These are phyloP conservation scores for Yamadazyma triangularis DNA, from an alignment of 1,139 yeast species.

Conservation along the genomic window DNA sequence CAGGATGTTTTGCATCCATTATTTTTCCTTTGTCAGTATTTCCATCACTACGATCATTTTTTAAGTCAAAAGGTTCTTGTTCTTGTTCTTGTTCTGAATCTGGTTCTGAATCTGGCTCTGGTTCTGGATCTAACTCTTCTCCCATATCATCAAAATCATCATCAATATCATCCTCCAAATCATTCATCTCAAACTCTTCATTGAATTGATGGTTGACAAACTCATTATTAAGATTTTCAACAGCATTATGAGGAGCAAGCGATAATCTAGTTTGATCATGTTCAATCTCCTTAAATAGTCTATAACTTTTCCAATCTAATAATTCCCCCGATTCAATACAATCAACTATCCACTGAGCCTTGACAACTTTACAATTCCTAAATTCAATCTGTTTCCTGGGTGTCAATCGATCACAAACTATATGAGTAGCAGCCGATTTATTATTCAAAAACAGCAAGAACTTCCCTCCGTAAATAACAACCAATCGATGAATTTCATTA, in stretches of 20 bases:
- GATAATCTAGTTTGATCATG: conserved; percentile 46
- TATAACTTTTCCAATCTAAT: conserved; percentile 66
- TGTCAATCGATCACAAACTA: conserved; percentile 74
- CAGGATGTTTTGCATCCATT: conserved; percentile 70
- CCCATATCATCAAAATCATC: too few species aligned
- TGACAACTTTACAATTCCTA: conserved; percentile 67
- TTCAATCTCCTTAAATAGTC: conserved; percentile 48
- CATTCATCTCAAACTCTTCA: conserved; percentile 4
- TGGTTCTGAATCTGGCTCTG: conserved; percentile 5
- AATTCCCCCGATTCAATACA: conserved; percentile 45
- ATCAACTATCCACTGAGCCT: conserved; percentile 78
- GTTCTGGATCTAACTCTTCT: too few species aligned
- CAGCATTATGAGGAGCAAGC: conserved; percentile 9
- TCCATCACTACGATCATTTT: conserved; percentile 3
- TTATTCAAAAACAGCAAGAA: conserved; percentile 65
- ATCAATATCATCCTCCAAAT: too few species aligned
- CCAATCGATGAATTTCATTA: conserved; percentile 62
- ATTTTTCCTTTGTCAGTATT: conserved; percentile 5
- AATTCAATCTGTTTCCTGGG: conserved; percentile 69
- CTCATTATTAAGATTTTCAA: conserved; percentile 3
- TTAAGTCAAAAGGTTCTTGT: conserved; percentile 3
- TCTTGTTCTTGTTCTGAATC: conserved; percentile 3
- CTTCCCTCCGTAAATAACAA: conserved; percentile 76
- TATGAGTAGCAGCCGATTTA: conserved; percentile 77
- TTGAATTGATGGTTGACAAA: conserved; percentile 5